A percentile compares a stretch with the other conserved stretches of the same genome.
Conservation (phyloP, 2,329 filamentous ascomycete species). For the Madurella fahalii region DNA sequence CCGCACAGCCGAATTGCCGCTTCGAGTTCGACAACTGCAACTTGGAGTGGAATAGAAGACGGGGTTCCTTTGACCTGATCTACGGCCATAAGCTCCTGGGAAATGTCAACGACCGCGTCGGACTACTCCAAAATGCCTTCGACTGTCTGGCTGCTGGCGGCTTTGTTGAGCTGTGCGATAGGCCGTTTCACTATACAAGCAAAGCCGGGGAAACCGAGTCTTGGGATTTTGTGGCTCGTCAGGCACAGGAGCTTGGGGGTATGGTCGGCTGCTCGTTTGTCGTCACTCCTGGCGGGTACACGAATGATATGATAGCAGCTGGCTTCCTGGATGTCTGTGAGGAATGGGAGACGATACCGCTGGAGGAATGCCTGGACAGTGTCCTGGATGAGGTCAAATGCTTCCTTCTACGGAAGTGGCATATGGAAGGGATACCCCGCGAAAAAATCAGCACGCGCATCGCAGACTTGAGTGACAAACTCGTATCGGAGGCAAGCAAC, state of each 20-base stretch:
- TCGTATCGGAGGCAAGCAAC: neutral
- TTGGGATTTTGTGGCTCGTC: neutral
- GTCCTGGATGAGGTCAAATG: neutral
- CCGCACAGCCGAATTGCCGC: neutral
- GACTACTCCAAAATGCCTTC: neutral
- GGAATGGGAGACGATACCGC: neutral
- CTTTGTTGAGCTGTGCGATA: neutral
- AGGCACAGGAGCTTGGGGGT: neutral
- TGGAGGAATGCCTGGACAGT: neutral
- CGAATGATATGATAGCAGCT: neutral
- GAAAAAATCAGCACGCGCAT: neutral
- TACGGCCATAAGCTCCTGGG: neutral
- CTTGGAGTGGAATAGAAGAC: neutral
- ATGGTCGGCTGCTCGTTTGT: neutral
- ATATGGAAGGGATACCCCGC: neutral
- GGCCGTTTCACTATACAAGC: neutral
- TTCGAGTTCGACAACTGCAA: neutral
- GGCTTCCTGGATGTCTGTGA: neutral
- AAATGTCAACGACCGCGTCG: neutral
- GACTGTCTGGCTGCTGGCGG: neutral
- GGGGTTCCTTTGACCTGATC: neutral
- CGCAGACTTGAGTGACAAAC: neutral
- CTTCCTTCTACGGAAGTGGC: neutral
- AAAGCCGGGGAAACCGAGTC: neutral
- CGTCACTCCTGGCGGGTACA: neutral